Evolutionary conservation across 192 early-diverging fungal genomes (phyloP).

Genomic region (Podila minutissima): DNA sequence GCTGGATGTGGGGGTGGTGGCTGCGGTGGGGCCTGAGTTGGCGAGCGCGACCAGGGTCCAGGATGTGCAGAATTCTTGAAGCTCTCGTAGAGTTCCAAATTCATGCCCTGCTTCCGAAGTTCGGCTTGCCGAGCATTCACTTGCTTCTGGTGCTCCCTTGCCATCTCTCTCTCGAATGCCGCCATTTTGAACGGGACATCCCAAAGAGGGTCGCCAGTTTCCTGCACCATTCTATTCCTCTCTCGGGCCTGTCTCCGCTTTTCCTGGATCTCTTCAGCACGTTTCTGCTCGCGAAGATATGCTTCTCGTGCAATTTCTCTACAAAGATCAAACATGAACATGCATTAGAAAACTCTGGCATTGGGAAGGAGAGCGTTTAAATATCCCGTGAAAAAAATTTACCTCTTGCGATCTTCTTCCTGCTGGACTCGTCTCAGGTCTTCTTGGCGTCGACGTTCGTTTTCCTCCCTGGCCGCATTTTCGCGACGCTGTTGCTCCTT

Average conservation of each 20-base stretch:
- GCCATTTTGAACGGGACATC: neutral
- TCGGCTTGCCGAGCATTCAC: neutral
- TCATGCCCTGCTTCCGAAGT: neutral
- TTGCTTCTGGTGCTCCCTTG: neutral
- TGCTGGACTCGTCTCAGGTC: neutral
- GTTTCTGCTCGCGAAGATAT: neutral
- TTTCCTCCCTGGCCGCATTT: neutral
- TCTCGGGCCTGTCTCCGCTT: neutral
- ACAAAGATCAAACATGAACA: neutral
- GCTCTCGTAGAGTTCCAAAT: neutral
- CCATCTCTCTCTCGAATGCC: neutral
- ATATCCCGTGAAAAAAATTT: neutral
- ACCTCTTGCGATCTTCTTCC: neutral
- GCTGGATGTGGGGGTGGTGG: neutral
- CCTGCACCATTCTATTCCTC: neutral
- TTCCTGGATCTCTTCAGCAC: neutral
- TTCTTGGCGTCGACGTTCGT: neutral
- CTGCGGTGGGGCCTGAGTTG: neutral
- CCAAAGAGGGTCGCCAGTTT: neutral
- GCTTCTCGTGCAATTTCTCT: conserved; percentile 1
- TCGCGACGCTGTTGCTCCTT: neutral
- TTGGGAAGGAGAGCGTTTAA: too few species aligned
- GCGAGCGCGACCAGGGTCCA: neutral
- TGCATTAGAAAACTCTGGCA: too few species aligned
- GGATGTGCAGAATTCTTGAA: neutral